These are phyloP conservation scores for Lentinula sp. DNA, from an alignment of 768 basidiomycete genomes.

Conservation along the genomic window DNA sequence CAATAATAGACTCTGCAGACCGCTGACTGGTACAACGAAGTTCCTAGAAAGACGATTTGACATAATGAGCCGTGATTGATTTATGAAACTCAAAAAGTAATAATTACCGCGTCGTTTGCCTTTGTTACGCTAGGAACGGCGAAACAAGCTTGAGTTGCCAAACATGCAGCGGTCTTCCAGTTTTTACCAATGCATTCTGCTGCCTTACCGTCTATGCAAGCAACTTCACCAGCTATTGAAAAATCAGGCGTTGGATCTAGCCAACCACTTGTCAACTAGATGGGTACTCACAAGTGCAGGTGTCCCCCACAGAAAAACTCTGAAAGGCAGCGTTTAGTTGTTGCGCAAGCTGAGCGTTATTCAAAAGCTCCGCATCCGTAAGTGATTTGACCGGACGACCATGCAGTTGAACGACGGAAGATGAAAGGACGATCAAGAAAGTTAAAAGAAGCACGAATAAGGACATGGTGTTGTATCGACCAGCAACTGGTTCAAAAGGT, in stretches of 20 bases:
- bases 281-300: background rate
- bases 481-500: background rate
- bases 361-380: background rate
- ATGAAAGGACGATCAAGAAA: background rate
- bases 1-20: background rate
- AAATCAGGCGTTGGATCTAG: background rate
- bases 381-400: background rate
- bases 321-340: background rate
- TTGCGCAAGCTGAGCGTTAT: background rate
- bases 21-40: constrained; percentile 1
- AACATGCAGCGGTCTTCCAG: background rate
- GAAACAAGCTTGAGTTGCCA: background rate
- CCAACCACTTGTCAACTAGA: background rate
- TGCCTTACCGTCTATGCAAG: background rate
- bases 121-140: background rate
- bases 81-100: background rate
- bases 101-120: background rate
- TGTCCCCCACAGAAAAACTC: background rate
- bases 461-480: background rate
- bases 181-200: background rate
- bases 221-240: background rate
- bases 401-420: background rate
- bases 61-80: background rate
- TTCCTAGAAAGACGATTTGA: background rate
- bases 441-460: background rate